Percentiles rank a stretch among this genome's conserved stretches.
Evolutionary conservation across 306 rosid genomes (phyloP).

Genomic region (Astragalus membranaceus): DNA sequence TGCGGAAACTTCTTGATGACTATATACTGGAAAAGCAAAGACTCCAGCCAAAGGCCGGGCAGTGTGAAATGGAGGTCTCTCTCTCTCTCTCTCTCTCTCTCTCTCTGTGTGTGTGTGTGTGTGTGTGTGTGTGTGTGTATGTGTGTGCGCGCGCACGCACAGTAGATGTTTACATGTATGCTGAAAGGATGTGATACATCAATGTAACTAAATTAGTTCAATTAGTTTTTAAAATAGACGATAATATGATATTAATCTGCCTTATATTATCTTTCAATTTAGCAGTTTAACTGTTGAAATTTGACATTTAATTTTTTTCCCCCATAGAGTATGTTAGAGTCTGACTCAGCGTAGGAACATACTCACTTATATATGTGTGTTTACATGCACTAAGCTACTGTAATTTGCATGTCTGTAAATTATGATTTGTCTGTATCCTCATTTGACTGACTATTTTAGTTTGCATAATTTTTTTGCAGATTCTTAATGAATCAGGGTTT

Average conservation of each 20-base stretch:
- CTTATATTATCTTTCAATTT: not conserved
- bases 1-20: slow-evolving; percentile 73
- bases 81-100: not conserved
- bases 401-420: not conserved
- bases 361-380: not conserved
- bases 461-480: slow-evolving; percentile 39
- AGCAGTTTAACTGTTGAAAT: not conserved
- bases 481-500: slow-evolving; percentile 62
- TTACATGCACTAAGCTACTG: not conserved
- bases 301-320: not conserved
- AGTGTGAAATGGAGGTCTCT: slow-evolving; percentile 74
- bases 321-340: not conserved
- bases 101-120: not conserved
- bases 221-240: not conserved
- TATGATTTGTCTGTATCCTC: not conserved
- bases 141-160: too few relatives aligned
- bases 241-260: not conserved
- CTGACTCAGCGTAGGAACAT: not conserved
- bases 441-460: slow-evolving; percentile 4
- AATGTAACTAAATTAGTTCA: not conserved
- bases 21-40: slow-evolving; percentile 59
- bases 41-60: slow-evolving; percentile 41
- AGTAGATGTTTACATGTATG: too few relatives aligned
- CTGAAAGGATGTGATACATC: not conserved
- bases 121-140: not conserved